Conservation (phyloP, 257 asterid species). For the Orobanche coerulescens region DNA sequence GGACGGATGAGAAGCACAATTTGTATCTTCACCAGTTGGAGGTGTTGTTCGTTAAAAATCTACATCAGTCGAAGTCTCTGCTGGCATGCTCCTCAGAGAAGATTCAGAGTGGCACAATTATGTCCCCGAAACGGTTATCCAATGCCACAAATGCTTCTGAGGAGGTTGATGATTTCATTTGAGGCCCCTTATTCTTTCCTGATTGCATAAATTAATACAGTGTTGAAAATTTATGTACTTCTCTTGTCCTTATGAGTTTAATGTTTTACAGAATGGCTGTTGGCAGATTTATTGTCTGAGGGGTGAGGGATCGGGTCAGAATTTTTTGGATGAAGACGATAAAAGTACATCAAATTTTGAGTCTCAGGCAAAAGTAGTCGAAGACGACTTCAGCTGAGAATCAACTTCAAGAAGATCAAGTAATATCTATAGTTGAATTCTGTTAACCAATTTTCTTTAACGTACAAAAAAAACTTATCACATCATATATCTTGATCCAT, state of each 20-base stretch:
- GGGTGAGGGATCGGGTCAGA: conserved; percentile 41
- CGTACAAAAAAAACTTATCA: neutral
- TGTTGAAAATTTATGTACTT: neutral
- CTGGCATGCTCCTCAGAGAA: conserved; percentile 31
- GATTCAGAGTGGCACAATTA: conserved; percentile 18
- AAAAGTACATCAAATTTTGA: conserved; percentile 14
- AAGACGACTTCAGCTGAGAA: conserved; percentile 21
- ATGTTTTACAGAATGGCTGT: conserved; percentile 28
- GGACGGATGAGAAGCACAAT: conserved; percentile 73
- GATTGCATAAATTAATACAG: neutral
- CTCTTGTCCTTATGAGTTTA: conserved; percentile 25
- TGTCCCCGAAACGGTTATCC: conserved; percentile 21
- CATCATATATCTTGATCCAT: conserved; percentile 16
- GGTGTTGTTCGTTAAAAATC: conserved; percentile 56
- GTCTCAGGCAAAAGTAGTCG: conserved; percentile 26
- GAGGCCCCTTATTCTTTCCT: conserved; percentile 8
- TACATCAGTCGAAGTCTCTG: conserved; percentile 39
- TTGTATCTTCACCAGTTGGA: conserved; percentile 57
- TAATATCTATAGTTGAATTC: conserved; percentile 18
- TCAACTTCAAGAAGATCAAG: conserved; percentile 27
- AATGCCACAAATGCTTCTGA: conserved; percentile 26
- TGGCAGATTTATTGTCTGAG: conserved; percentile 25
- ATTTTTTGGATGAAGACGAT: conserved; percentile 25
- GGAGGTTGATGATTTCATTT: conserved; percentile 35
- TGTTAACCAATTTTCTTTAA: neutral